Percentiles rank a stretch among this genome's conserved stretches.
These are phyloP conservation scores for Trametes cubensis DNA, from an alignment of 768 basidiomycete species.

Conservation along the genomic window DNA sequence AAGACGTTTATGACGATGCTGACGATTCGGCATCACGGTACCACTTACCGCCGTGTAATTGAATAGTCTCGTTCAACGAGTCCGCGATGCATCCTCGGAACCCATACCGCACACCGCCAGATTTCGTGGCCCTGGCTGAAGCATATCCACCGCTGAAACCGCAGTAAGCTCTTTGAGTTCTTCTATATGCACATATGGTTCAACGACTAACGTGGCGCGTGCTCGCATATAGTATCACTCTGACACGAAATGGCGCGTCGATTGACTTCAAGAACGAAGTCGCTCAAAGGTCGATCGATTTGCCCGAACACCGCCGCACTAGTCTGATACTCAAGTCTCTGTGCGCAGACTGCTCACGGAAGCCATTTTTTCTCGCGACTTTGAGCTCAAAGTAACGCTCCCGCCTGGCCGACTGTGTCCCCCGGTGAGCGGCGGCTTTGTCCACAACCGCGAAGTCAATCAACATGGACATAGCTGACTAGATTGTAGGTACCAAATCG, in stretches of 20 bases:
- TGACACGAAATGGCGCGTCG: constrained; percentile 34
- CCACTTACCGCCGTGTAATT: too few relatives aligned
- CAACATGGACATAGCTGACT: neutral
- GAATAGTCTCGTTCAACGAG: neutral
- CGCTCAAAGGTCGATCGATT: constrained; percentile 60
- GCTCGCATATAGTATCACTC: constrained; percentile 29
- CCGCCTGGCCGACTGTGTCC: constrained; percentile 82
- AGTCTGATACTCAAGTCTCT: constrained; percentile 3
- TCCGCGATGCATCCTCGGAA: constrained; percentile 51
- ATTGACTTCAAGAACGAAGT: constrained; percentile 79
- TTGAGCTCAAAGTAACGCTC: constrained; percentile 60
- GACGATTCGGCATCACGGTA: too few relatives aligned
- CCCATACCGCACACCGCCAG: constrained; percentile 48
- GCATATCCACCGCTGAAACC: constrained; percentile 57
- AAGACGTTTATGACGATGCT: too few relatives aligned
- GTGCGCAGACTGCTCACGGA: constrained; percentile 69
- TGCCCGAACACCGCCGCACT: neutral
- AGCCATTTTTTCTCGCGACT: constrained; percentile 77
- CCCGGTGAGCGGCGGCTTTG: constrained; percentile 55
- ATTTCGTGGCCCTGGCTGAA: constrained; percentile 62
- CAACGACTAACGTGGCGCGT: neutral
- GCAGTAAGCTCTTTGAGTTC: constrained; percentile 52
- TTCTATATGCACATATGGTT: neutral
- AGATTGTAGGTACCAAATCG: constrained; percentile 67
- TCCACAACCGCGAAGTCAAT: too few relatives aligned